These are phyloP conservation scores for Globisporangium radiosum DNA, from an alignment of 352 stramenopile species.

Conservation along the genomic window DNA sequence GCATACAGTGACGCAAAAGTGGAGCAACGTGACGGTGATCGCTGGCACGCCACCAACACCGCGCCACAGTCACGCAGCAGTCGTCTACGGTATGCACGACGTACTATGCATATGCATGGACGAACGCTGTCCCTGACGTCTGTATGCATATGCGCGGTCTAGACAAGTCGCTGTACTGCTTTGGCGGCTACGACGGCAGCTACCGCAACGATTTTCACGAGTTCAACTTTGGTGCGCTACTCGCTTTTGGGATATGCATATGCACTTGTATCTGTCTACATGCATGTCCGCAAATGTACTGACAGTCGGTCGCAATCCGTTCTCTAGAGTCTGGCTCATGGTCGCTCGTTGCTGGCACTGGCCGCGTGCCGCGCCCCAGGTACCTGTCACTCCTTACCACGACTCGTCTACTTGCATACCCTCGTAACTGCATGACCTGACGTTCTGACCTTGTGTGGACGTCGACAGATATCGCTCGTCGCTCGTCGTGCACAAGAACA, in stretches of 20 bases:
- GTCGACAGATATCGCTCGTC: slow-evolving; percentile 77
- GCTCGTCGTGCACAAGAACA: slow-evolving; percentile 90
- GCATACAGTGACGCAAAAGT: slow-evolving; percentile 67
- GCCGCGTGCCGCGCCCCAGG: slow-evolving; percentile 61
- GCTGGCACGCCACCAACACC: slow-evolving; percentile 86
- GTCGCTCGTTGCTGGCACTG: slow-evolving; percentile 76
- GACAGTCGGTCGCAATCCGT: too few species aligned
- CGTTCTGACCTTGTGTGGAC: too few species aligned
- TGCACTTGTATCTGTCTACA: neutral
- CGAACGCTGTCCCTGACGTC: neutral
- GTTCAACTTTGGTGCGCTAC: slow-evolving; percentile 85
- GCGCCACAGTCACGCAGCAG: slow-evolving; percentile 94
- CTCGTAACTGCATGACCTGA: too few species aligned
- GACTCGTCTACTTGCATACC: too few species aligned
- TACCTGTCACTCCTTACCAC: slow-evolving; percentile 9
- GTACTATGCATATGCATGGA: neutral
- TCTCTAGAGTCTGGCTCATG: slow-evolving; percentile 74
- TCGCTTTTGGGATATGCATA: neutral
- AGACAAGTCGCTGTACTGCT: slow-evolving; percentile 87
- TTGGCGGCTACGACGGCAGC: slow-evolving; percentile 93
- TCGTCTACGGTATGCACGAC: slow-evolving; percentile 58
- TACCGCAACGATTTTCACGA: slow-evolving; percentile 96
- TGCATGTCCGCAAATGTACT: too few species aligned
- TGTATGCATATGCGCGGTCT: neutral
- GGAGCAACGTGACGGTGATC: slow-evolving; percentile 64